Evolutionary conservation across 2,329 filamentous ascomycete genomes (phyloP), one percentile per base, ranked within the genome.

Genomic region (Penicillium sp.): DNA sequence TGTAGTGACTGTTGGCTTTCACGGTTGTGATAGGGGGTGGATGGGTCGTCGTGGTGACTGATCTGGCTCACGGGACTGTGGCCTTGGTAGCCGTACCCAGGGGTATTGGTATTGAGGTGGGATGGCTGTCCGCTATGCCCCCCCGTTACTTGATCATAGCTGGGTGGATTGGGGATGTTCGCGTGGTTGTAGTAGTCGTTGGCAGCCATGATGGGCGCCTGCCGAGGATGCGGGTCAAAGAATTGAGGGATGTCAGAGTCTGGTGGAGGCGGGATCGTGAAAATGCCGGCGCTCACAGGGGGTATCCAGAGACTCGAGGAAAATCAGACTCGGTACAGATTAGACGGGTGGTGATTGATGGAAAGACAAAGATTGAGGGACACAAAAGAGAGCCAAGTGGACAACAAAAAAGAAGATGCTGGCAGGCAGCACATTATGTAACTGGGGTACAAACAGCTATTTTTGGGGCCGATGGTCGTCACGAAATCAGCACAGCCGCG

Each of bases 131-230:
- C 51, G 14, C n/a, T 69, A 70, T 71, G 71, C 71, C 69, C 75
- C 70, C 64, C 75, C 71, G 64, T 71, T 70, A 68, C 57, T 56
- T 74, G 70, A n/a, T 73, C 70, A 61, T 75, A 75, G n/a, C 65
- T 65, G 28, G 71, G 70, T 14, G 74, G 71, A 46, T 69, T 62
- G 37, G 68, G 71, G 52, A 74, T 73, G 64, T 78, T 78, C 63
- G 68, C 73, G 67, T 82, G 81, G 77, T 22, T 22, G 19, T 90
- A 90, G 78, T 91, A 91, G 69, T 89, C 85, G 79, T 87, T 84
- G 65, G 85, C 81, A 48, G 86, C 83, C 87, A 89, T 89, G 69
- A 56, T 80, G 74, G 65, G 61, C 57, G 40, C 62, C 46, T 42
- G 59, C 58, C 61, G 59, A 65, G 58, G 53, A 55, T 52, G 51